Evolutionary conservation across 2,329 filamentous ascomycete genomes (phyloP).

Genomic region (Calcarisporium arbuscula): DNA sequence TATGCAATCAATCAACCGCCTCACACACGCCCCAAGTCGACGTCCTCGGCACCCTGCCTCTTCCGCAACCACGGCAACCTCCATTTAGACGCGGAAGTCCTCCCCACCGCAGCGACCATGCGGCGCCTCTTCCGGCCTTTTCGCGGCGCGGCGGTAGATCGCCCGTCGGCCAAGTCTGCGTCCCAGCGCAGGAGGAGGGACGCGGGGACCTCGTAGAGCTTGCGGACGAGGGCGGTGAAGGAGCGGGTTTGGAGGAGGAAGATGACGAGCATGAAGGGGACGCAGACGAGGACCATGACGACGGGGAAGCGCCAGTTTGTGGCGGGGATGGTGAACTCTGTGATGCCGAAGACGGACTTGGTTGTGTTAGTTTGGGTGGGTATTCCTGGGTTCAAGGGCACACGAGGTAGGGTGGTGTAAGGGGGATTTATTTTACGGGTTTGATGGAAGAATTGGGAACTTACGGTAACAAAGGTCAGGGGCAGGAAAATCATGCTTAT

Average conservation of each 20-base stretch:
- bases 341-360: constrained; percentile 49
- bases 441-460: constrained; percentile 13
- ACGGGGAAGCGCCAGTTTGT: constrained; percentile 39
- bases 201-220: constrained; percentile 3
- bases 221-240: constrained; percentile 23
- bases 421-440: too few relatives aligned
- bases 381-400: too few relatives aligned
- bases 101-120: constrained; percentile 5
- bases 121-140: constrained; percentile 13
- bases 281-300: constrained; percentile 60
- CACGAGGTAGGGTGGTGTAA: neutral
- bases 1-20: too few relatives aligned
- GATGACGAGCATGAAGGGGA: constrained; percentile 43
- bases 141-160: constrained; percentile 1
- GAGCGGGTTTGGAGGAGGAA: constrained; percentile 37
- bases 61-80: constrained; percentile 2
- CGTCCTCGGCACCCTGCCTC: constrained; percentile 1
- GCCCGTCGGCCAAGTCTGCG: constrained; percentile 1
- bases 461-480: constrained; percentile 52
- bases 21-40: constrained; percentile 6
- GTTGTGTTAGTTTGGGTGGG: neutral
- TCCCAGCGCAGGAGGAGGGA: neutral
- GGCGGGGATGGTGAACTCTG: constrained; percentile 34
- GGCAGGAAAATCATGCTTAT: constrained; percentile 57
- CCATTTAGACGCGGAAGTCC: constrained; percentile 1